Conservation (phyloP, 192 early-diverging fungal species). For the Powellomyces hirtus region DNA sequence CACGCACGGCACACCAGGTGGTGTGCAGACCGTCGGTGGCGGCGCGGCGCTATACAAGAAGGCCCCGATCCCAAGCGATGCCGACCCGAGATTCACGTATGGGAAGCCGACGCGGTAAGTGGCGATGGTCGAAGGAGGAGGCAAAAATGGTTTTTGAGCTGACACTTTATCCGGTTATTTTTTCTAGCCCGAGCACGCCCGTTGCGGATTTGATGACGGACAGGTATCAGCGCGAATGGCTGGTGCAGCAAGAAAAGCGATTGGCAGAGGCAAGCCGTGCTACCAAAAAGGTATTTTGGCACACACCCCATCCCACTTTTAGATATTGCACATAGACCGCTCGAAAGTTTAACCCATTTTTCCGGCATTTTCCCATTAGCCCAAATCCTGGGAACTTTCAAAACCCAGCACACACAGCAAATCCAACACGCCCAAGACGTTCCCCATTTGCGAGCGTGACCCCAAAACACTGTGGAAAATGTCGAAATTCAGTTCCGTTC, state of each 20-base stretch:
- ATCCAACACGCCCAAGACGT: neutral
- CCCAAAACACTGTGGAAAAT: constrained; percentile 50
- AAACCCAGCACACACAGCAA: neutral
- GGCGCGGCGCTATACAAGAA: constrained; percentile 23
- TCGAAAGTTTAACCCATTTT: no score
- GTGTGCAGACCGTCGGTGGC: constrained; percentile 14
- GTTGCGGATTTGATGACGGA: constrained; percentile 58
- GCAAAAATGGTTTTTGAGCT: neutral
- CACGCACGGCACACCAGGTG: constrained; percentile 4
- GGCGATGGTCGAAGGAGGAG: neutral
- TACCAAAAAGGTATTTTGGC: neutral
- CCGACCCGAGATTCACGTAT: constrained; percentile 48
- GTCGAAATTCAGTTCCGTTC: constrained; percentile 42
- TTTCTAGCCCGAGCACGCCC: constrained; percentile 52
- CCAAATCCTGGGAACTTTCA: neutral
- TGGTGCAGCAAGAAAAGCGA: constrained; percentile 26
- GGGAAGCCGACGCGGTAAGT: constrained; percentile 57
- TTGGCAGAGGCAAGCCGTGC: constrained; percentile 21
- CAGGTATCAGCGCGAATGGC: constrained; percentile 54
- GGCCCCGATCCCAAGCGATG: constrained; percentile 52
- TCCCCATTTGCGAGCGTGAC: constrained; percentile 33
- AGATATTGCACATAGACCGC: no score
- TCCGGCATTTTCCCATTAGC: no score
- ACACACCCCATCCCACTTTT: no score
- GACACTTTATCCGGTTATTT: neutral